Base-by-base conservation (phyloP, 2,329 filamentous ascomycete genomes). In the Lecanicillium sp. region DNA sequence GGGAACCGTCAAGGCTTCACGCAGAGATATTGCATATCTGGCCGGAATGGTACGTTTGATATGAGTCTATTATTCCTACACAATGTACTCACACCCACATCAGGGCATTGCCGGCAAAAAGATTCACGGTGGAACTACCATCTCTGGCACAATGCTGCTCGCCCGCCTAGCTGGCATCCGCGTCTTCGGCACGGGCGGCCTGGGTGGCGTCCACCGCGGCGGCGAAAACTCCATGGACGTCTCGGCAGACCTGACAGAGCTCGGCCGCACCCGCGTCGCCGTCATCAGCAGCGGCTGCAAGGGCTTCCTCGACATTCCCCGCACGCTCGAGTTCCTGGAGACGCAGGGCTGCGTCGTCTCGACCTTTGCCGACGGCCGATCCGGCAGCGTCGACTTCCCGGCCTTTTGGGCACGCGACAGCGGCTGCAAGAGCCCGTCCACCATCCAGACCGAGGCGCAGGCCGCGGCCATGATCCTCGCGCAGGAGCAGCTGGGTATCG, bases 331-430 rank as follows among this genome's bases (percentile, higher is more conserved):
- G 65, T 72, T 72, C 49, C 67, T 82, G 15, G 79, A 82, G 58
- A 81, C 78, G 1, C 77, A 82, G 55, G 85, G 85, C 9, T 88
- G 87, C 17, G 74, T 82, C 28, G 88, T 96, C 1, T 84, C 80
- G 4, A 97, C 92, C 3, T 98, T 97, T 65, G 81, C 87, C 17
- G 87, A 94, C 60, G 87, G 85, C 1, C 75, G 86, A 28, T 62
- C 65, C 18, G 83, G 79, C 2, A 64, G 72, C 5, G 74, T 96
- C 29, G 84, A 94, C 51, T 92, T 97, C 52, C 92, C 92, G 1
- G 87, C 86, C 1, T 98, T 98, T 60, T 98, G 86, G 75, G 86
- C 85, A 0, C 71, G 90, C 29, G 87, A 96, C 30, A 96, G 89
- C 58, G 87, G 88, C 11, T 65, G 84, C 37, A 79, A 71, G 58